phyloP scores from a whole-genome alignment of 1,139 yeast species.

The Eremothecium cymbalariae region DNA sequence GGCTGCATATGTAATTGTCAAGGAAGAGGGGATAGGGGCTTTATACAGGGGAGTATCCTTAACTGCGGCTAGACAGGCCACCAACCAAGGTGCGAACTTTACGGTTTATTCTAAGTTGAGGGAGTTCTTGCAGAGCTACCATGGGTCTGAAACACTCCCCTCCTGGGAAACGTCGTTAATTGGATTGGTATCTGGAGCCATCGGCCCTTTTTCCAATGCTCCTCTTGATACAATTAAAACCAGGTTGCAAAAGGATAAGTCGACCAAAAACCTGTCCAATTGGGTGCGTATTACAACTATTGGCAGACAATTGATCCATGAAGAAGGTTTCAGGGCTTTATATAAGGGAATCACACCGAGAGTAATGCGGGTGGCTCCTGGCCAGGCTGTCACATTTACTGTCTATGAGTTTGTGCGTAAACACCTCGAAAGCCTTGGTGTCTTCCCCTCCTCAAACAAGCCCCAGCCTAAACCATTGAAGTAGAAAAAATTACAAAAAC shows the following conservation, averaged over 20 bases:
- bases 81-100: constrained; percentile 97
- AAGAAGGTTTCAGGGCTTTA: constrained; percentile 80
- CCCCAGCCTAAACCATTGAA: constrained; percentile 2
- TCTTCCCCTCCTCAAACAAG: constrained; percentile 2
- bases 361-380: constrained; percentile 99
- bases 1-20: constrained; percentile 73
- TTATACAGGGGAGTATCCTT: constrained; percentile 90
- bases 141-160: constrained; percentile 59
- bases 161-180: constrained; percentile 90
- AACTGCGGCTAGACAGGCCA: constrained; percentile 96
- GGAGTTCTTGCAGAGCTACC: constrained; percentile 60
- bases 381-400: constrained; percentile 97
- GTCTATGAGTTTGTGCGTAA: constrained; percentile 86
- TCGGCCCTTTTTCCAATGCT: constrained; percentile 96
- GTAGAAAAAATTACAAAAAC: neutral
- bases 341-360: constrained; percentile 98
- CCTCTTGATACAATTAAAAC: constrained; percentile 97
- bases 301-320: constrained; percentile 71
- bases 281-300: constrained; percentile 63
- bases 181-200: constrained; percentile 90
- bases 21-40: constrained; percentile 85
- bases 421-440: constrained; percentile 44
- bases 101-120: constrained; percentile 87
- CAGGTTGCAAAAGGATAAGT: constrained; percentile 86
- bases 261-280: constrained; percentile 62